Base-by-base conservation (phyloP, 2,329 filamentous ascomycete genomes). In the Neonectria neomacrospora region DNA sequence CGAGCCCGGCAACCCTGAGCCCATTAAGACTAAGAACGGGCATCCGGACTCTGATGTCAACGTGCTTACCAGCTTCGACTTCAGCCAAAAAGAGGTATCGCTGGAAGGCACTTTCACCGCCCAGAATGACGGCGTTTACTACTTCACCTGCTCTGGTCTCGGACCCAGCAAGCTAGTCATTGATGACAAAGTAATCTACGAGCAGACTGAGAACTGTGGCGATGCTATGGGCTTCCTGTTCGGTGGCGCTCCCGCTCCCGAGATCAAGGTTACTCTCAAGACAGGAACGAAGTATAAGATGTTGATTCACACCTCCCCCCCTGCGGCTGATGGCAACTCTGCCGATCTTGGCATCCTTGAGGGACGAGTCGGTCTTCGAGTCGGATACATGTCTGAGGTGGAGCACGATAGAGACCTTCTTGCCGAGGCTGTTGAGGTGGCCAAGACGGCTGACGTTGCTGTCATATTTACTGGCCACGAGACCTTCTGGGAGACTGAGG, bases 401-500 rank as follows among this genome's bases (percentile, higher is more conserved):
- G 76, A 75, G 16, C 73, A 76, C 53, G 79, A 81, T 41, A 71
- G 71, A 5, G 78, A 80, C 48, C 71, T 80, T 16, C 61, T 78
- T 20, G 71, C 71, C 0, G 78, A 88, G 63, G 90, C 90, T 5
- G 83, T 87, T 2, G 79, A 84, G 11, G 78, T 86, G 3, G 89
- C 89, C n/a, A 82, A 83, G 67, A 79, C 82, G 9, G 85, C 85
- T 1, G 88, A 91, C 41, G 83, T 89, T 63, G 89, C 90, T 16
- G 60, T 74, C 12, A 56, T 74, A 45, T 74, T 89, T 65, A 85
- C 87, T 16, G 89, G 90, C 2, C 81, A 91, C 28, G 90, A 90
- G 68, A 82, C 75, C 5, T 73, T 75, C 61, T 77, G 75, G 76
- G 77, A 79, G 68, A 78, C 76, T 0, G 77, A 92, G 88, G 80